phyloP scores from a whole-genome alignment of 495 filamentous ascomycete genomes.

The Cairneyella variabilis region DNA sequence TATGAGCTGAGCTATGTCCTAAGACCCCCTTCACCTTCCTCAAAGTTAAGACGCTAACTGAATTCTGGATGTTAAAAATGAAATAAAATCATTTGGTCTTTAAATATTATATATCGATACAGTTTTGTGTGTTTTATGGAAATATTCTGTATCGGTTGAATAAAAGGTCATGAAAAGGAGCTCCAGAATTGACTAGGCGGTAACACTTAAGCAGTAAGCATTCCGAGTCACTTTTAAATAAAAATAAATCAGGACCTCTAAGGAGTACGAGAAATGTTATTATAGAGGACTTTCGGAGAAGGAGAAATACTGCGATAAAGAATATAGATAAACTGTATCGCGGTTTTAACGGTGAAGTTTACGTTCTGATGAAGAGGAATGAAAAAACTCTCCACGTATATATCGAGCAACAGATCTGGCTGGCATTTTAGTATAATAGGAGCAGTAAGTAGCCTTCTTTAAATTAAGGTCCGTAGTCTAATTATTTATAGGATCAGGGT shows the following conservation, averaged over 20 bases:
- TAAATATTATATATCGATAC: background rate
- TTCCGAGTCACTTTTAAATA: background rate
- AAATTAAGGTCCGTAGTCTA: background rate
- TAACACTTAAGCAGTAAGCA: background rate
- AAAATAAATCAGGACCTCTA: background rate
- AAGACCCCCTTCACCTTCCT: background rate
- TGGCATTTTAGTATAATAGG: background rate
- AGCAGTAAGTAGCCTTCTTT: background rate
- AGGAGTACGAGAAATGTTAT: background rate
- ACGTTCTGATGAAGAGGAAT: background rate
- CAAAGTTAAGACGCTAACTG: background rate
- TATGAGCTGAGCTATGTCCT: conserved; percentile 3
- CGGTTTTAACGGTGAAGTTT: background rate
- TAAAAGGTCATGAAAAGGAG: background rate
- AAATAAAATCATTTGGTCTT: background rate
- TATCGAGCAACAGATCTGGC: background rate
- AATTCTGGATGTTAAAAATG: conserved; percentile 1
- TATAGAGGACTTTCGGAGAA: background rate
- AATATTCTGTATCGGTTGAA: too few species aligned
- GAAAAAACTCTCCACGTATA: background rate
- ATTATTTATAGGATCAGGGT: background rate
- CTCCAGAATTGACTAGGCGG: background rate
- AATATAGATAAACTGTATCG: background rate
- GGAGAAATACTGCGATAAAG: background rate
- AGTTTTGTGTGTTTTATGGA: background rate